Percentiles rank a stretch among this genome's conserved stretches.
Conservation (phyloP, 2,329 filamentous ascomycete species). For the Didymella segeticola region DNA sequence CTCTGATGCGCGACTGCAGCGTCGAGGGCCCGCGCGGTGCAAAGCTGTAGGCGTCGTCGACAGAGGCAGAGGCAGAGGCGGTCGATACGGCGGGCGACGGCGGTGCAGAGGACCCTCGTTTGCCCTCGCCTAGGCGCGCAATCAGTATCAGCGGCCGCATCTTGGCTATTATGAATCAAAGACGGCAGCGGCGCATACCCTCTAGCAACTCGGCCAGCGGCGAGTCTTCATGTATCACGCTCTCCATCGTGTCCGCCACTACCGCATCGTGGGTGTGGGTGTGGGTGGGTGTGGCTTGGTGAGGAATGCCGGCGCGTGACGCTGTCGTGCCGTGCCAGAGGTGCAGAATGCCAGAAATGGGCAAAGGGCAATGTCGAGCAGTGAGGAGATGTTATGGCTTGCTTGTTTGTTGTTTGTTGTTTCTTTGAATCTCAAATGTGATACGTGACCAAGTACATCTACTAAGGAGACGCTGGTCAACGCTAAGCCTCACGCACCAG, state of each 20-base stretch:
- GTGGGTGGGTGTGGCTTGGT: constrained; percentile 23
- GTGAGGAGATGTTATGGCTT: background rate
- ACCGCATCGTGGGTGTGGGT: constrained; percentile 42
- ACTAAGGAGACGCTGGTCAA: constrained; percentile 21
- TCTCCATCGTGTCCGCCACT: constrained; percentile 70
- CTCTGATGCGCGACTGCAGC: constrained; percentile 57
- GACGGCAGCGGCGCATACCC: constrained; percentile 61
- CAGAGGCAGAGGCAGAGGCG: constrained; percentile 20
- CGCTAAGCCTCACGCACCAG: constrained; percentile 20
- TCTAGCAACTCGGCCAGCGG: constrained; percentile 89
- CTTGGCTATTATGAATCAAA: too few relatives aligned
- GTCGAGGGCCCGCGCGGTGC: constrained; percentile 59
- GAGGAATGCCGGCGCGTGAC: constrained; percentile 22
- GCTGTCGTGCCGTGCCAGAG: constrained; percentile 10
- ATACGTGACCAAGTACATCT: constrained; percentile 9
- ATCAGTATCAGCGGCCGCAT: constrained; percentile 29
- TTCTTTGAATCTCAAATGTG: background rate
- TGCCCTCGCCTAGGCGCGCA: constrained; percentile 41
- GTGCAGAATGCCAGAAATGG: background rate
- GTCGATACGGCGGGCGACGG: constrained; percentile 29
- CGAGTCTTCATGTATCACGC: constrained; percentile 83
- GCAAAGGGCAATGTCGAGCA: too few relatives aligned
- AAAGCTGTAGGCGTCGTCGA: constrained; percentile 48
- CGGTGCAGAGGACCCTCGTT: constrained; percentile 32
- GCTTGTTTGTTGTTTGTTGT: background rate